These are phyloP conservation scores for Clausena lansium DNA, from an alignment of 345 rosid genomes.

Conservation along the genomic window DNA sequence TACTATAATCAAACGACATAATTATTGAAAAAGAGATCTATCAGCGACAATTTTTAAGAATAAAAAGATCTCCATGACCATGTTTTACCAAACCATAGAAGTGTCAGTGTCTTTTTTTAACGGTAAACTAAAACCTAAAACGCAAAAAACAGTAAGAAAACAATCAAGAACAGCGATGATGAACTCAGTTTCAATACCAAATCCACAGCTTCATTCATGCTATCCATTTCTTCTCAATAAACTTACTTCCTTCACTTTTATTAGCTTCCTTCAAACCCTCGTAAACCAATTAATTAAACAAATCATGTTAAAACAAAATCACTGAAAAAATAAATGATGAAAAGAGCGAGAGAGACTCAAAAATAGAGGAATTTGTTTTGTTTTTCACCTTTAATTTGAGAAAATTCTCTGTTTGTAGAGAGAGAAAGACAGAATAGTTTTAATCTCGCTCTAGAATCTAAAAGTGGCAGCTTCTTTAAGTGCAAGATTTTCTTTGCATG, in stretches of 20 bases:
- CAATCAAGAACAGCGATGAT: conserved; percentile 3
- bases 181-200: conserved; percentile 39
- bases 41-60: no score
- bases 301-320: not conserved
- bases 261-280: not conserved
- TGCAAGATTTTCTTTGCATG: conserved; percentile 7
- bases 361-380: conserved; percentile 14
- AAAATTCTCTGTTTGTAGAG: not conserved
- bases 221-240: conserved; percentile 31
- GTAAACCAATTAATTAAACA: not conserved
- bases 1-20: no score
- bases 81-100: no score
- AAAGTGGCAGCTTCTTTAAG: conserved; percentile 21
- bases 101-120: no score
- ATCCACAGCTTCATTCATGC: conserved; percentile 64
- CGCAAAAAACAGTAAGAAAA: not conserved
- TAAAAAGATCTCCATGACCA: no score
- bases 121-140: no score
- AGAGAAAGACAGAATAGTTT: not conserved
- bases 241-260: no score
- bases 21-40: no score
- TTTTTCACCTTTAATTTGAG: not conserved
- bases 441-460: conserved; percentile 17
- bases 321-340: not conserved
- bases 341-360: not conserved